Evolutionary conservation across 805 yeast genomes (phyloP).

Genomic region (Jamesozyma gamospora): DNA sequence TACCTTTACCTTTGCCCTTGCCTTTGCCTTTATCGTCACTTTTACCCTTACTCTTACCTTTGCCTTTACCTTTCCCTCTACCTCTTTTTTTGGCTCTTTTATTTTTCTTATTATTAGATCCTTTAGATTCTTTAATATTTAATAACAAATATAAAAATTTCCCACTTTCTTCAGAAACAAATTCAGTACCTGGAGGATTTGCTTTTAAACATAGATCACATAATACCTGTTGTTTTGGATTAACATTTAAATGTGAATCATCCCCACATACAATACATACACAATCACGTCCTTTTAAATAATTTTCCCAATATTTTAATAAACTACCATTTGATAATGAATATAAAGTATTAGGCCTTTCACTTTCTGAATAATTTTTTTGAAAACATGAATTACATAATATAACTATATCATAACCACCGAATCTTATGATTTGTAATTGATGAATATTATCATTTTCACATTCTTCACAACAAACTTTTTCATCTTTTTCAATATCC

Average conservation of each 20-base stretch:
- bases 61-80: slow-evolving; percentile 3
- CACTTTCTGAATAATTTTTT: slow-evolving; percentile 29
- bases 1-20: background rate
- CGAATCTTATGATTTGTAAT: slow-evolving; percentile 41
- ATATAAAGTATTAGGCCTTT: slow-evolving; percentile 38
- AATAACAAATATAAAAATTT: slow-evolving; percentile 38
- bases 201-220: slow-evolving; percentile 37
- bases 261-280: slow-evolving; percentile 33
- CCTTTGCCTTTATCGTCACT: background rate
- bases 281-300: slow-evolving; percentile 44
- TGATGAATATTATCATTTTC: slow-evolving; percentile 44
- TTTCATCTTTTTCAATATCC: slow-evolving; percentile 31
- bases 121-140: slow-evolving; percentile 36
- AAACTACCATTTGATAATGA: slow-evolving; percentile 46
- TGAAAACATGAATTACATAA: slow-evolving; percentile 38
- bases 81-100: slow-evolving; percentile 10
- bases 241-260: slow-evolving; percentile 35
- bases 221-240: slow-evolving; percentile 22
- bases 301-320: slow-evolving; percentile 38
- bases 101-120: slow-evolving; percentile 21
- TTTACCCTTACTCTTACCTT: slow-evolving; percentile 4
- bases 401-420: slow-evolving; percentile 44
- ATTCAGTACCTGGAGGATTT: slow-evolving; percentile 11
- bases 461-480: slow-evolving; percentile 47
- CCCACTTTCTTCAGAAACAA: slow-evolving; percentile 39